Evolutionary conservation across 2,329 filamentous ascomycete genomes (phyloP), one percentile per base, ranked within the genome.

Genomic region (Colletotrichum truncatum): DNA sequence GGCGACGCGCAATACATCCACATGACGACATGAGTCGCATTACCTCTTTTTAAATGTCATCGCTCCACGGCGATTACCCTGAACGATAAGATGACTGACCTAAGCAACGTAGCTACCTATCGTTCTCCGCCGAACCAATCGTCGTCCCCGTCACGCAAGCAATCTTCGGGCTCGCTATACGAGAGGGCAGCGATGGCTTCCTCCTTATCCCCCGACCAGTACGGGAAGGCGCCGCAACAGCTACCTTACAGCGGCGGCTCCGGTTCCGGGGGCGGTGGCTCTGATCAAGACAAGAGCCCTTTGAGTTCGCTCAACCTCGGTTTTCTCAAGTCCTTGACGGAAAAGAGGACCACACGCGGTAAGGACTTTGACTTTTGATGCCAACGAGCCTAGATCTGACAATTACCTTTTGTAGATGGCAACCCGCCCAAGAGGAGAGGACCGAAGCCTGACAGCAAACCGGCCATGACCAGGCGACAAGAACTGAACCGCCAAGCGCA

Each of bases 401-500:
- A 36, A 21, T 4, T 28, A 9, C 5, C 23, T 14, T 30, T 23
- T 3, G 52, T 73, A 91, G 94, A 97, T 82, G 94, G 93, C 46
- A 91, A 96, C 73, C 85, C 91, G 8, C 89, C 93, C 3, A 99
- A 98, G 81, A 89, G 93, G 70, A 89, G 96, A 77, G 96, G 96
- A 1, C 96, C 96, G 0, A 98, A 98, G 77, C 96, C 96, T 18
- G 96, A 98, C 77, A 97, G 92, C 82, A 98, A 97, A 76, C 96
- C 96, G 16, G 95, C 96, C 45, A 81, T 97, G 73, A 98, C 95
- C 18, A 87, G 95, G 67, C 89, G 95, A 69, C 96, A 98, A 76
- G 95, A 98, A 78, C 82, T 98, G 67, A 98, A 98, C 76, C 89
- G 96, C 68, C 95, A 98, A 81, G 96, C 96, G 28, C 96, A 98